Evolutionary conservation across 306 rosid genomes (phyloP).

Genomic region (Abrus pulchellus): DNA sequence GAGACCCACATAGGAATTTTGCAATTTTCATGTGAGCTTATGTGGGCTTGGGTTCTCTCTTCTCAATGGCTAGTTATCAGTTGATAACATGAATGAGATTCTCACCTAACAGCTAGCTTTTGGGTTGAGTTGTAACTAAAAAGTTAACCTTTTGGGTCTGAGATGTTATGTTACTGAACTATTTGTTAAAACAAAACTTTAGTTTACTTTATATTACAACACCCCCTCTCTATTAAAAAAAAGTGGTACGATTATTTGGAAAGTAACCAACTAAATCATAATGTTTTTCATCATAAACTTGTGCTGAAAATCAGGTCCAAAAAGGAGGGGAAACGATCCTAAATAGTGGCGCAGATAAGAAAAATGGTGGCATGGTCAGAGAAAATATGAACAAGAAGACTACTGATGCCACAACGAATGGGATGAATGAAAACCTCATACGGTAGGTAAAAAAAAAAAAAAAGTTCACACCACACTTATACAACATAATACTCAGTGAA

Average conservation of each 20-base stretch:
- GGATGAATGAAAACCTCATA: slow-evolving; percentile 64
- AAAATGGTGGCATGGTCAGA: slow-evolving; percentile 43
- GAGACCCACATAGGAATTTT: not conserved
- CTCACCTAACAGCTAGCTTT: not conserved
- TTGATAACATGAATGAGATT: not conserved
- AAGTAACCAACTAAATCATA: slow-evolving; percentile 17
- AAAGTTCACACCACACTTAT: not conserved
- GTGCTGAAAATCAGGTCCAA: slow-evolving; percentile 64
- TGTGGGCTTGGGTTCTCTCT: not conserved
- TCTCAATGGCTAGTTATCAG: not conserved
- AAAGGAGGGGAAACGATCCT: slow-evolving; percentile 85
- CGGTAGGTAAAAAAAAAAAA: slow-evolving; percentile 56
- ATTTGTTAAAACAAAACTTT: not conserved
- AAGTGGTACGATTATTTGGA: not conserved
- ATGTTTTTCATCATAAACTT: slow-evolving; percentile 8
- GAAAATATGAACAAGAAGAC: slow-evolving; percentile 41
- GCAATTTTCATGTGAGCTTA: not conserved
- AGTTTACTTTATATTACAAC: not conserved
- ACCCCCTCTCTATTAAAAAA: not conserved
- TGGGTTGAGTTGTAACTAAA: not conserved
- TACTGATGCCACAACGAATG: slow-evolving; percentile 42
- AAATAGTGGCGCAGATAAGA: slow-evolving; percentile 45
- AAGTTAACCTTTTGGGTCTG: not conserved
- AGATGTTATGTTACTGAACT: not conserved
- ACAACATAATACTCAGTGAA: not conserved